phyloP scores from a whole-genome alignment of 148 eudicot species.

The Limonium bicolor region DNA sequence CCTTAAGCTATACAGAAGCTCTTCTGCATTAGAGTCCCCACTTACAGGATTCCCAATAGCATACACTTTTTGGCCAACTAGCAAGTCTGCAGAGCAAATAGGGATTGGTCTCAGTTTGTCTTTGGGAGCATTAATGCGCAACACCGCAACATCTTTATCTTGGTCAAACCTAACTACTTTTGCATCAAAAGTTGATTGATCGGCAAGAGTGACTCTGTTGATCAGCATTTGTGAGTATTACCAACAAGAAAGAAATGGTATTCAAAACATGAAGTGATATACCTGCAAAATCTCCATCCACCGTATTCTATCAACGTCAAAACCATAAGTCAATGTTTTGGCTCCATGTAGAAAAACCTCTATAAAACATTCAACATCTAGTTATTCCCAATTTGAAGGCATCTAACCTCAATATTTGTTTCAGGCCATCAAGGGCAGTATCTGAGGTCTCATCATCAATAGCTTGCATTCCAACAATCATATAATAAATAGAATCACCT shows the following conservation, averaged over 20 bases:
- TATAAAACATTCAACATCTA: slow-evolving; percentile 22
- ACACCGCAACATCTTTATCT: slow-evolving; percentile 94
- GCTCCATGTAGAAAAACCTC: slow-evolving; percentile 83
- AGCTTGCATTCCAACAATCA: too few relatives aligned
- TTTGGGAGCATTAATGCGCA: slow-evolving; percentile 65
- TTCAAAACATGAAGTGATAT: too few relatives aligned
- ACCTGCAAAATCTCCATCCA: slow-evolving; percentile 91
- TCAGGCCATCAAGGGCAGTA: too few relatives aligned
- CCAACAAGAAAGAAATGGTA: too few relatives aligned
- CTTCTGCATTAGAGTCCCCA: too few relatives aligned
- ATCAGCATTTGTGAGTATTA: too few relatives aligned
- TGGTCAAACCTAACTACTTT: slow-evolving; percentile 88
- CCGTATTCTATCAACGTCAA: slow-evolving; percentile 53
- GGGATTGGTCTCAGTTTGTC: slow-evolving; percentile 82
- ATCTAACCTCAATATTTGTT: too few relatives aligned
- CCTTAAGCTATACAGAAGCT: too few relatives aligned
- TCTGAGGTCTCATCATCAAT: too few relatives aligned
- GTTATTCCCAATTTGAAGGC: too few relatives aligned
- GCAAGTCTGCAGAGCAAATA: slow-evolving; percentile 82
- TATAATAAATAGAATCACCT: too few relatives aligned
- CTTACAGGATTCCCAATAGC: slow-evolving; percentile 99
- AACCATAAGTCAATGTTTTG: slow-evolving; percentile 67
- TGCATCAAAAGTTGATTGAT: slow-evolving; percentile 79
- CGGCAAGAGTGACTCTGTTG: slow-evolving; percentile 94
- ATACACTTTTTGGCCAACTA: slow-evolving; percentile 94